Conservation (phyloP, 2,329 filamentous ascomycete genomes). For the Aspergillus eucalypticola region DNA sequence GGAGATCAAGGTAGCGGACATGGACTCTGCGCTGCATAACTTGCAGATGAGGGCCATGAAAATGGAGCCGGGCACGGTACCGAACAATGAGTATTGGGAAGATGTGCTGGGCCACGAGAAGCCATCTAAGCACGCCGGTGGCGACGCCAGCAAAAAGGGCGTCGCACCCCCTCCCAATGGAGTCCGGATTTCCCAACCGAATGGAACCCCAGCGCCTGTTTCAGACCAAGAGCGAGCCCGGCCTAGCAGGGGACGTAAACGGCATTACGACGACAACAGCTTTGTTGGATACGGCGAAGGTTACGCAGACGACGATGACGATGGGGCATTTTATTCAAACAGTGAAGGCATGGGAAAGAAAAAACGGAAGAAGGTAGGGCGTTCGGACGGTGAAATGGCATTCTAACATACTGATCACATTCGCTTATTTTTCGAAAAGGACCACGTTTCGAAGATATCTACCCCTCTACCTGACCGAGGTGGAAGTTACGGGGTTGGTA, state of each 20-base stretch:
- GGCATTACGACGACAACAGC: conserved; percentile 53
- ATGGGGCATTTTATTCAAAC: conserved; percentile 46
- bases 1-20: conserved; percentile 46
- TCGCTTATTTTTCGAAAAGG: conserved; percentile 29
- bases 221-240: conserved; percentile 40
- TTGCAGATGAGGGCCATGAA: conserved; percentile 49
- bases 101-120: conserved; percentile 52
- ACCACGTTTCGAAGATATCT: conserved; percentile 43
- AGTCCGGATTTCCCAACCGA: conserved; percentile 30
- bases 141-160: conserved; percentile 34
- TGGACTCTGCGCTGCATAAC: conserved; percentile 44
- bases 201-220: conserved; percentile 26
- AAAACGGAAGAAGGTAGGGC: conserved; percentile 51
- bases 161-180: conserved; percentile 24
- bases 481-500: conserved; percentile 46
- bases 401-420: conserved; percentile 15
- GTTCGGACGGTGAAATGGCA: conserved; percentile 3
- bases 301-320: conserved; percentile 51
- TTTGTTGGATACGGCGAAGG: conserved; percentile 55
- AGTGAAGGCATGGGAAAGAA: conserved; percentile 47
- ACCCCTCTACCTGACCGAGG: conserved; percentile 42
- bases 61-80: conserved; percentile 48
- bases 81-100: conserved; percentile 52
- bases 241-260: conserved; percentile 50
- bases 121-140: conserved; percentile 37